phyloP scores from a whole-genome alignment of 495 filamentous ascomycete genomes.

The Parathielavia appendiculata region DNA sequence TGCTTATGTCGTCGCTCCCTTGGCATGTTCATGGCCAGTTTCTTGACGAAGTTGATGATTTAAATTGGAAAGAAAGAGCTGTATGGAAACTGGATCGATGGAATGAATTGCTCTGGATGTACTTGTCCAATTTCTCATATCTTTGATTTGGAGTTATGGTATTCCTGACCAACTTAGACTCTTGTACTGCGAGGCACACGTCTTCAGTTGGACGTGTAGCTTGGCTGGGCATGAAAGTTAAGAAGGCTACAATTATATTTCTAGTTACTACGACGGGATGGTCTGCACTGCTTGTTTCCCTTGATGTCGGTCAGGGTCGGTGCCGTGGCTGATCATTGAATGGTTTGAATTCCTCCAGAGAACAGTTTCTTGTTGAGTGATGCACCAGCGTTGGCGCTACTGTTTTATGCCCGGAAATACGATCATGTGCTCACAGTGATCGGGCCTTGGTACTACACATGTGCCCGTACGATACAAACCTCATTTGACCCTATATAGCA shows the following conservation, averaged over 20 bases:
- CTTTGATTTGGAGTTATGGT: neutral
- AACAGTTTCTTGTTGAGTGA: neutral
- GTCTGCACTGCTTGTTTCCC: neutral
- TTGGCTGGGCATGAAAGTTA: neutral
- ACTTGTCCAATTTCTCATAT: neutral
- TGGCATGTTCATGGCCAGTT: conserved; percentile 1
- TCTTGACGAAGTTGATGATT: conserved; percentile 11
- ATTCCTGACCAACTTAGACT: neutral
- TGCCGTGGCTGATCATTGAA: too few relatives aligned
- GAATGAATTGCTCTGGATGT: neutral
- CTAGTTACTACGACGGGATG: neutral
- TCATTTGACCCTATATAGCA: neutral
- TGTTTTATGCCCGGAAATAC: too few relatives aligned
- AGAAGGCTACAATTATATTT: neutral
- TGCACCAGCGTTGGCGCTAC: too few relatives aligned
- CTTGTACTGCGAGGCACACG: conserved; percentile 5
- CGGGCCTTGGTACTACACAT: neutral
- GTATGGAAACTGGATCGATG: neutral
- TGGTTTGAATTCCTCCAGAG: too few relatives aligned
- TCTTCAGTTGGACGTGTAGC: neutral
- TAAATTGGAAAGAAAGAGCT: conserved; percentile 7
- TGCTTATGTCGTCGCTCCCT: neutral
- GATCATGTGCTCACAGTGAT: too few relatives aligned
- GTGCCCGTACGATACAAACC: neutral
- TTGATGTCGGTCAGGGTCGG: neutral